Evolutionary conservation across 2,329 filamentous ascomycete species (phyloP).

Genomic region (Ophiocordyceps camponoti-saundersi): DNA sequence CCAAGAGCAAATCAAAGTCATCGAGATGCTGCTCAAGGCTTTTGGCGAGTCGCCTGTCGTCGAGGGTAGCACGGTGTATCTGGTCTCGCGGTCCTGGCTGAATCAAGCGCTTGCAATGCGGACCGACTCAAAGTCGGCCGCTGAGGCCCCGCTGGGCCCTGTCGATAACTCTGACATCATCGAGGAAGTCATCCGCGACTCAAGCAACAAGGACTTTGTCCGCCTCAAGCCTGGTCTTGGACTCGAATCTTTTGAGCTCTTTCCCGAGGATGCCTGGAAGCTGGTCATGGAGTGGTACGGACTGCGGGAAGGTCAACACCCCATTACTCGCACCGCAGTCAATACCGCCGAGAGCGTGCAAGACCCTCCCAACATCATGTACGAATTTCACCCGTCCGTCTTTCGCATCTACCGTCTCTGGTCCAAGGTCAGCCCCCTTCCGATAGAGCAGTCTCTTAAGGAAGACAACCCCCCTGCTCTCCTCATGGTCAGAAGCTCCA

Average conservation of each 20-base stretch:
- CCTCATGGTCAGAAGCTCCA: constrained; percentile 53
- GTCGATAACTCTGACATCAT: constrained; percentile 80
- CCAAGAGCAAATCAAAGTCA: constrained; percentile 51
- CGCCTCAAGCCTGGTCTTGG: constrained; percentile 54
- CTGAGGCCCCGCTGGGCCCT: constrained; percentile 49
- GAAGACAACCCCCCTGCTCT: constrained; percentile 44
- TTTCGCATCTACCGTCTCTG: constrained; percentile 73
- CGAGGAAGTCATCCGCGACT: constrained; percentile 37
- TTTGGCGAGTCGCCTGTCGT: constrained; percentile 34
- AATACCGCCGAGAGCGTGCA: constrained; percentile 39
- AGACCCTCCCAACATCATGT: constrained; percentile 48
- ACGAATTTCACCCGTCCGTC: constrained; percentile 70
- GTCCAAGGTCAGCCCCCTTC: constrained; percentile 37
- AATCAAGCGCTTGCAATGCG: constrained; percentile 51
- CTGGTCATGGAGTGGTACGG: constrained; percentile 73
- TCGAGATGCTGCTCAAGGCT: constrained; percentile 42
- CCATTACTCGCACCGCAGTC: constrained; percentile 62
- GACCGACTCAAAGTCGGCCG: constrained; percentile 35
- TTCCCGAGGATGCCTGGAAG: constrained; percentile 69
- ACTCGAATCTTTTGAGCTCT: constrained; percentile 56
- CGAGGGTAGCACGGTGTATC: constrained; percentile 58
- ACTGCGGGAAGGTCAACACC: constrained; percentile 46
- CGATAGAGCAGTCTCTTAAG: constrained; percentile 40
- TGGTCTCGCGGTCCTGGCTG: constrained; percentile 71
- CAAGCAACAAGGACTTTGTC: constrained; percentile 41